Evolutionary conservation across 768 basidiomycete genomes (phyloP).

Genomic region (Suillus plorans): DNA sequence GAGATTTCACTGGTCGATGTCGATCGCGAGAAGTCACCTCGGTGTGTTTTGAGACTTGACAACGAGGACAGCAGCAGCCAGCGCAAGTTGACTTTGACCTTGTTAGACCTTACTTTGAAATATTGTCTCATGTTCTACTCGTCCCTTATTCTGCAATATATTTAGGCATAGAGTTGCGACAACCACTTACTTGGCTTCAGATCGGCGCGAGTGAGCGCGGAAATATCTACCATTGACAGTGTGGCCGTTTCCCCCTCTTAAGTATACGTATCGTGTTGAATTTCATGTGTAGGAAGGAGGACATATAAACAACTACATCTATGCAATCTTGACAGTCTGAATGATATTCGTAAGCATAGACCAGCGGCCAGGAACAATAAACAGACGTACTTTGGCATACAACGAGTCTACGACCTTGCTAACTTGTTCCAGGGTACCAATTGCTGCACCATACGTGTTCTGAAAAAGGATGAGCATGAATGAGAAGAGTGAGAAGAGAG

Average conservation of each 20-base stretch:
- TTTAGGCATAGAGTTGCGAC: neutral
- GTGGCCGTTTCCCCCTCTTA: neutral
- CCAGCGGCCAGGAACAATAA: neutral
- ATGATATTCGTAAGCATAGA: neutral
- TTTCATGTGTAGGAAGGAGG: neutral
- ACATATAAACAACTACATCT: constrained; percentile 5
- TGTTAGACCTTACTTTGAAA: no score
- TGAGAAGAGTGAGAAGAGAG: neutral
- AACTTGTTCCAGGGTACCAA: constrained; percentile 87
- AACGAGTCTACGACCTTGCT: constrained; percentile 92
- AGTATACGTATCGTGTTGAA: neutral
- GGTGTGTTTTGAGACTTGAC: neutral
- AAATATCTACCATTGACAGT: neutral
- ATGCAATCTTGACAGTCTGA: constrained; percentile 47
- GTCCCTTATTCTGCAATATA: neutral
- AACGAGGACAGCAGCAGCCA: neutral
- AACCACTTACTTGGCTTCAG: neutral
- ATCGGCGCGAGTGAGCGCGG: neutral
- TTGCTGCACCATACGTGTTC: constrained; percentile 87
- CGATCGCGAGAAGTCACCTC: no score
- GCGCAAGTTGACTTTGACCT: no score
- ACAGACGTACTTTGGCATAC: constrained; percentile 70
- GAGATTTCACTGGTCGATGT: no score
- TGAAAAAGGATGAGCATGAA: constrained; percentile 29
- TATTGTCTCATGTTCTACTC: neutral